Conservation (phyloP, 441 rosid species). For the Geranium incanum region DNA sequence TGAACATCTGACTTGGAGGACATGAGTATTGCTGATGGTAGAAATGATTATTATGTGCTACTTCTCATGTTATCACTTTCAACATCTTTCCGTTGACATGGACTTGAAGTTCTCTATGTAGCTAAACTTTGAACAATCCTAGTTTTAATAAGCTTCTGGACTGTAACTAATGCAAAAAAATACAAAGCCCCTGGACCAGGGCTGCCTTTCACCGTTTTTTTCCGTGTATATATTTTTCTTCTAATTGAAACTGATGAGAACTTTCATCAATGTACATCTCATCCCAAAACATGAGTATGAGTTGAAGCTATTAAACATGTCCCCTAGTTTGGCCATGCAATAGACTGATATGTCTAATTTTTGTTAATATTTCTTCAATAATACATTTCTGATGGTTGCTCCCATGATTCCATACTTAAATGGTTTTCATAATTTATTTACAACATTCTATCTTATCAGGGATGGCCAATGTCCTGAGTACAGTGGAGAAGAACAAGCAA, state of each 20-base stretch:
- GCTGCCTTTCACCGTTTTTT: neutral
- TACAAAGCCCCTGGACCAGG: neutral
- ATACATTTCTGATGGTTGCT: neutral
- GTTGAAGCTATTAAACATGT: neutral
- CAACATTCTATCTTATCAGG: constrained; percentile 35
- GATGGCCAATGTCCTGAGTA: constrained; percentile 96
- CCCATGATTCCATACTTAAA: neutral
- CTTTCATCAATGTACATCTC: neutral
- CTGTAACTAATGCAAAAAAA: neutral
- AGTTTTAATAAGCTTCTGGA: neutral
- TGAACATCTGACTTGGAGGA: neutral
- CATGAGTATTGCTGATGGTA: neutral
- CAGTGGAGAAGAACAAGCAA: constrained; percentile 78
- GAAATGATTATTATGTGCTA: neutral
- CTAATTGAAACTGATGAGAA: neutral
- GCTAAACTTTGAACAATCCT: neutral
- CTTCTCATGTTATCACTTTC: neutral
- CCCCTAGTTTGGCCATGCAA: neutral
- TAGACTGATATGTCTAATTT: neutral
- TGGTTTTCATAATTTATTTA: constrained; percentile 7
- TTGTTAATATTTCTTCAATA: neutral
- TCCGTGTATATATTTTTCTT: neutral
- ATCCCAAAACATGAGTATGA: neutral
- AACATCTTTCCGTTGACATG: neutral
- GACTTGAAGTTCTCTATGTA: neutral